Conservation (phyloP, 2,329 filamentous ascomycete species). For the Acrodontium crateriforme region DNA sequence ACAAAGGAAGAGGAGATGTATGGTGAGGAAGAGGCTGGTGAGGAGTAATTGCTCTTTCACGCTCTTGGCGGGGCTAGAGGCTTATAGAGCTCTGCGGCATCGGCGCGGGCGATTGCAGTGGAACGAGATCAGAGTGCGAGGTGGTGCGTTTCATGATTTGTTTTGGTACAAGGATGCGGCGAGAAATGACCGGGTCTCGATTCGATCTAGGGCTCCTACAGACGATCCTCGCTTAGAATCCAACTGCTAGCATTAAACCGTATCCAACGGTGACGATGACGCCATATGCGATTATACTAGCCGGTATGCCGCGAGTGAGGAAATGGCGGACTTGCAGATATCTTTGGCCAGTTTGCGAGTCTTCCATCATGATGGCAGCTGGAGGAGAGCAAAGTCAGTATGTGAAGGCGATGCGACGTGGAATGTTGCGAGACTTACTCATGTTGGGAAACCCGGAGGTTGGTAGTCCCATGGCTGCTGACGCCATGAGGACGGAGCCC, state of each 20-base stretch:
- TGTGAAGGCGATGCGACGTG: slow-evolving; percentile 1
- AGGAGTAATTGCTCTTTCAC: no score
- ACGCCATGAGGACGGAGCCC: slow-evolving; percentile 90
- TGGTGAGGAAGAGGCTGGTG: slow-evolving; percentile 62
- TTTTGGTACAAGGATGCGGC: no score
- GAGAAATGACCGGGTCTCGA: no score
- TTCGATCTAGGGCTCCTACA: no score
- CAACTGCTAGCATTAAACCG: slow-evolving; percentile 67
- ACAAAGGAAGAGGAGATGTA: slow-evolving; percentile 53
- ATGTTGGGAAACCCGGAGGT: slow-evolving; percentile 98
- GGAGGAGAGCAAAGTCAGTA: slow-evolving; percentile 2
- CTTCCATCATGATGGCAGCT: slow-evolving; percentile 99
- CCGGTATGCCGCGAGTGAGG: slow-evolving; percentile 80
- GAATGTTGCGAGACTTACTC: slow-evolving; percentile 81
- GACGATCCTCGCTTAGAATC: slow-evolving; percentile 41
- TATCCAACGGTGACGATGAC: slow-evolving; percentile 86
- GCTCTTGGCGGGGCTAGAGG: no score
- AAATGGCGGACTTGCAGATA: slow-evolving; percentile 92
- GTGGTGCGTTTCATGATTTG: no score
- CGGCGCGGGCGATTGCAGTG: no score
- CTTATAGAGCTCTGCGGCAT: no score
- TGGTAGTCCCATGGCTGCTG: slow-evolving; percentile 90
- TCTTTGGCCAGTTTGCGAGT: slow-evolving; percentile 73
- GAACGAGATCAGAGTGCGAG: no score
- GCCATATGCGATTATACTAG: slow-evolving; percentile 64